Evolutionary conservation across 2,329 filamentous ascomycete species (phyloP).

Genomic region (Fusarium compactum): DNA sequence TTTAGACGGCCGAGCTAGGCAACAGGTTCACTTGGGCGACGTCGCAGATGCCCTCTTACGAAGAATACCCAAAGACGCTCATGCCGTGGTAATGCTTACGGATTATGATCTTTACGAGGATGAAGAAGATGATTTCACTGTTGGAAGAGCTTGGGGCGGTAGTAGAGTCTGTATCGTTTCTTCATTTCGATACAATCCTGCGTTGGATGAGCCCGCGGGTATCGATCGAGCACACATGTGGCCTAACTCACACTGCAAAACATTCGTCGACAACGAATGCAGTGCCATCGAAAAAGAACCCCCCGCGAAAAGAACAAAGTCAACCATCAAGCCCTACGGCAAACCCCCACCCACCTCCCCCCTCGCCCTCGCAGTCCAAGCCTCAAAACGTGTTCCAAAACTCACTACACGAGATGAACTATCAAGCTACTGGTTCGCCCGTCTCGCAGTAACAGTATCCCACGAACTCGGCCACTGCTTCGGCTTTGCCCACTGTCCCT

Average conservation of each 20-base stretch:
- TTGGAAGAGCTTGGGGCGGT: conserved; percentile 74
- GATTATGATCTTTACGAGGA: conserved; percentile 76
- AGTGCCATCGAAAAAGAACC: not conserved
- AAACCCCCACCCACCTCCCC: conserved; percentile 35
- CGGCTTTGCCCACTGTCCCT: conserved; percentile 73
- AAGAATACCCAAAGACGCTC: conserved; percentile 68
- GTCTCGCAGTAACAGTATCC: conserved; percentile 67
- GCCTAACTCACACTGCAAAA: conserved; percentile 72
- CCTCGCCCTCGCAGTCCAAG: conserved; percentile 53
- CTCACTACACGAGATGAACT: conserved; percentile 46
- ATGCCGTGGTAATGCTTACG: conserved; percentile 67
- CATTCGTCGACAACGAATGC: conserved; percentile 60
- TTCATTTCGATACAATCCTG: conserved; percentile 70
- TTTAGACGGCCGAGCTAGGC: conserved; percentile 59
- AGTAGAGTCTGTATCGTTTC: conserved; percentile 72
- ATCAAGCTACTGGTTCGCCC: conserved; percentile 67
- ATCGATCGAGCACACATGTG: conserved; percentile 67
- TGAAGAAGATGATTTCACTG: conserved; percentile 72
- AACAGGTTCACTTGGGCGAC: conserved; percentile 71
- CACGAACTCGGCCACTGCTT: conserved; percentile 78
- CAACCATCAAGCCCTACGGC: not conserved
- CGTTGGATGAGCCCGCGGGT: conserved; percentile 54
- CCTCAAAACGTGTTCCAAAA: conserved; percentile 34
- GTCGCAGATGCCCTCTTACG: conserved; percentile 68
- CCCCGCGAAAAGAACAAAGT: not conserved